A percentile compares a stretch with the other conserved stretches of the same genome.
These are phyloP conservation scores for Quercus aquifolioides DNA, from an alignment of 306 rosid species.

Conservation along the genomic window DNA sequence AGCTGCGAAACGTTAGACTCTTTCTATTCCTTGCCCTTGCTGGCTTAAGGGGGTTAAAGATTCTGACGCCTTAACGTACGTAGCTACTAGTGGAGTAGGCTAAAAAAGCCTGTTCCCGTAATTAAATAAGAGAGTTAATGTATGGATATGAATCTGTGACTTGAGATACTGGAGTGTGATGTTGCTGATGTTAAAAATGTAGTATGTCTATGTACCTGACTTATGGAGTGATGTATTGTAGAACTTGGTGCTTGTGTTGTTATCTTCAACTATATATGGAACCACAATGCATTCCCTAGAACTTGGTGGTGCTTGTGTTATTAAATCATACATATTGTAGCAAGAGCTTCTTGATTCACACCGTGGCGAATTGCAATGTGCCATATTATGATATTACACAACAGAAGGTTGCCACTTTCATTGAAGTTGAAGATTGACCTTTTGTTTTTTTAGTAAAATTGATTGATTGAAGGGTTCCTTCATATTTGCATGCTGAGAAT, in stretches of 20 bases:
- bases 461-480: background rate
- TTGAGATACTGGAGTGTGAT: conserved; percentile 11
- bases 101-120: conserved; percentile 25
- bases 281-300: background rate
- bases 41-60: conserved; percentile 6
- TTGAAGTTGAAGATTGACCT: background rate
- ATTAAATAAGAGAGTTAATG: conserved; percentile 30
- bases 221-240: conserved; percentile 30
- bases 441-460: background rate
- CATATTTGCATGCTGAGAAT: background rate
- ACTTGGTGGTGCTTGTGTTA: background rate
- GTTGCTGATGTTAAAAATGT: background rate
- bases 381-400: background rate
- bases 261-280: background rate
- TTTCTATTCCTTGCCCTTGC: conserved; percentile 24
- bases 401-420: background rate
- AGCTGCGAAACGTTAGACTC: conserved; percentile 12
- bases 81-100: conserved; percentile 19
- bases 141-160: conserved; percentile 27
- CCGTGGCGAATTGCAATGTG: background rate
- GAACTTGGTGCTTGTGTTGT: conserved; percentile 24
- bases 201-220: conserved; percentile 20
- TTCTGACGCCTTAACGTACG: conserved; percentile 16
- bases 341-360: background rate
- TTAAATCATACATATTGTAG: background rate